A percentile compares a stretch with the other conserved stretches of the same genome.
Evolutionary conservation across 306 rosid species (phyloP).

Genomic region (Rosa lucieae): DNA sequence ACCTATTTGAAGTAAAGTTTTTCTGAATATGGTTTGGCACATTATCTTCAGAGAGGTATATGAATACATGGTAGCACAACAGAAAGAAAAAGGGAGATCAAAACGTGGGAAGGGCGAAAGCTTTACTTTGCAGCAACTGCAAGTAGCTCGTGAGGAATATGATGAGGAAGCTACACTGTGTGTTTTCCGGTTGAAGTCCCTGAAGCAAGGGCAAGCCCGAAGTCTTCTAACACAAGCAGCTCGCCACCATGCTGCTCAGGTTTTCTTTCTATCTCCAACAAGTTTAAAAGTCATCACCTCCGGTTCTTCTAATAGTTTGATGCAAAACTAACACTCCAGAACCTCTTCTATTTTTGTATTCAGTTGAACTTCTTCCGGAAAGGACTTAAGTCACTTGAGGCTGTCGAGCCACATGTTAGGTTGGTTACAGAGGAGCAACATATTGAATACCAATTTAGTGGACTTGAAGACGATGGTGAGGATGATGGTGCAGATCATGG

Average conservation of each 20-base stretch:
- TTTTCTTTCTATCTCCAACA: conserved; percentile 23
- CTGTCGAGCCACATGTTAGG: conserved; percentile 83
- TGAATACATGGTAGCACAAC: conserved; percentile 44
- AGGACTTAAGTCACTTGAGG: conserved; percentile 83
- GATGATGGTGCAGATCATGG: conserved; percentile 47
- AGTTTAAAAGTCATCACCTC: conserved; percentile 23
- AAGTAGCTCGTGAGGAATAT: conserved; percentile 63
- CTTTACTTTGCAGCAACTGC: conserved; percentile 62
- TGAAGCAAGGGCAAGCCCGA: conserved; percentile 85
- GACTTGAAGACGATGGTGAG: conserved; percentile 69
- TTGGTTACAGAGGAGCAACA: conserved; percentile 60
- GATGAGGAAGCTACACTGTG: conserved; percentile 73
- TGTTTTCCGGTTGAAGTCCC: conserved; percentile 75
- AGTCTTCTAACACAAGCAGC: conserved; percentile 94
- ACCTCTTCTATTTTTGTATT: conserved; percentile 21
- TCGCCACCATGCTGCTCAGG: conserved; percentile 94
- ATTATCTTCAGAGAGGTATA: conserved; percentile 67
- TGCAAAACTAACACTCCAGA: conserved; percentile 14
- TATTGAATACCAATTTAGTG: conserved; percentile 77
- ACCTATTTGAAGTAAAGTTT: conserved; percentile 12
- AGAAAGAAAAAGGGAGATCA: conserved; percentile 73
- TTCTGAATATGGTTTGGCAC: conserved; percentile 43
- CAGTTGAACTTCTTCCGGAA: conserved; percentile 87
- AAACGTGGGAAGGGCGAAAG: conserved; percentile 67
- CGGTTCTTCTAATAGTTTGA: background rate